These are phyloP conservation scores for Nicotiana sylvestris DNA, from an alignment of 257 asterid species.

Conservation along the genomic window DNA sequence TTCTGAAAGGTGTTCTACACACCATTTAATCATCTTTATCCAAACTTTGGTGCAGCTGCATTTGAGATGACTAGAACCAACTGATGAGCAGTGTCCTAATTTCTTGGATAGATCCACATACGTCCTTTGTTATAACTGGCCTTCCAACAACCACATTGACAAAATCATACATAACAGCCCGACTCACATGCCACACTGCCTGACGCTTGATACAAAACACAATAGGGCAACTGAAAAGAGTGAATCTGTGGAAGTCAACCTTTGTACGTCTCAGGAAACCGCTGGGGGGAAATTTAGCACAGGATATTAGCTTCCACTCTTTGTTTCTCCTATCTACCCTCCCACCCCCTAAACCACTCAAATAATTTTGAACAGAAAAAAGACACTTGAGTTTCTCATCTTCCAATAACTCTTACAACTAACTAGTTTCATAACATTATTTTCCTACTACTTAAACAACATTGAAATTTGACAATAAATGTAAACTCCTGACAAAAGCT, in stretches of 20 bases:
- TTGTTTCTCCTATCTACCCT: neutral
- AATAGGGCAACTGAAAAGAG: neutral
- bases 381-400: neutral
- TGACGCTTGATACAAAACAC: neutral
- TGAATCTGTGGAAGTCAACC: neutral
- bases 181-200: neutral
- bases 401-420: neutral
- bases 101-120: neutral
- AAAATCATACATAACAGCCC: neutral
- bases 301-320: neutral
- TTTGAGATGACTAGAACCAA: neutral
- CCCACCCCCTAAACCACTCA: neutral
- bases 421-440: neutral
- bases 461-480: slow-evolving; percentile 1
- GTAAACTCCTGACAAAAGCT: slow-evolving; percentile 8
- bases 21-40: neutral
- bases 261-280: neutral
- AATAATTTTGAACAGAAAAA: neutral
- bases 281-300: neutral
- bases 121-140: neutral
- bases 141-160: slow-evolving; percentile 1
- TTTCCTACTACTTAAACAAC: neutral
- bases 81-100: neutral
- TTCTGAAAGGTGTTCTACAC: slow-evolving; percentile 5
- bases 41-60: neutral